These are phyloP conservation scores for Amphicarpaea edgeworthii DNA, from an alignment of 306 rosid species.

Conservation along the genomic window DNA sequence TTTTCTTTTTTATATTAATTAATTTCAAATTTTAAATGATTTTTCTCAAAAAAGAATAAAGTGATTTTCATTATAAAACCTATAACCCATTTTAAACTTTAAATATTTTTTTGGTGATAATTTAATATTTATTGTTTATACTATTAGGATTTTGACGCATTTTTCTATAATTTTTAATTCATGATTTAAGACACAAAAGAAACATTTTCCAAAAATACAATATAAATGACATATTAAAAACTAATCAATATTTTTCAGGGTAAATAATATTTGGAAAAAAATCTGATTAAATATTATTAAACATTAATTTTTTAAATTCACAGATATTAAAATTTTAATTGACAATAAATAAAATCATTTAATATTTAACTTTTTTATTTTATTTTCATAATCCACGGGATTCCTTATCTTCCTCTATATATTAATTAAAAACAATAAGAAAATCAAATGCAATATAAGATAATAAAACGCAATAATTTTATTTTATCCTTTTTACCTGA, in stretches of 20 bases:
- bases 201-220: slow-evolving; percentile 36
- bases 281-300: slow-evolving; percentile 36
- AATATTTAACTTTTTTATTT: slow-evolving; percentile 32
- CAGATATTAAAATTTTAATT: slow-evolving; percentile 32
- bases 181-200: background rate
- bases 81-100: background rate
- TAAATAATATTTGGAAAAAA: slow-evolving; percentile 37
- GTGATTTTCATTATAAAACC: slow-evolving; percentile 13
- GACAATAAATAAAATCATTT: slow-evolving; percentile 31
- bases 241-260: slow-evolving; percentile 34
- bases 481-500: slow-evolving; percentile 40
- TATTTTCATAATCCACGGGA: slow-evolving; percentile 38
- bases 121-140: too few relatives aligned
- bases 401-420: slow-evolving; percentile 28
- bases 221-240: slow-evolving; percentile 40
- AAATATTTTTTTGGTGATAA: too few relatives aligned
- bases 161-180: slow-evolving; percentile 25
- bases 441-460: slow-evolving; percentile 12
- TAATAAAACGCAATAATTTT: slow-evolving; percentile 32
- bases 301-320: slow-evolving; percentile 36
- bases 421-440: slow-evolving; percentile 41
- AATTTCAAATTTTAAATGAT: background rate
- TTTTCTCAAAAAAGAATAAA: slow-evolving; percentile 25
- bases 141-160: background rate
- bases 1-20: background rate